phyloP scores from a whole-genome alignment of 2,329 filamentous ascomycete species.

The Chalaropsis thielavioides region DNA sequence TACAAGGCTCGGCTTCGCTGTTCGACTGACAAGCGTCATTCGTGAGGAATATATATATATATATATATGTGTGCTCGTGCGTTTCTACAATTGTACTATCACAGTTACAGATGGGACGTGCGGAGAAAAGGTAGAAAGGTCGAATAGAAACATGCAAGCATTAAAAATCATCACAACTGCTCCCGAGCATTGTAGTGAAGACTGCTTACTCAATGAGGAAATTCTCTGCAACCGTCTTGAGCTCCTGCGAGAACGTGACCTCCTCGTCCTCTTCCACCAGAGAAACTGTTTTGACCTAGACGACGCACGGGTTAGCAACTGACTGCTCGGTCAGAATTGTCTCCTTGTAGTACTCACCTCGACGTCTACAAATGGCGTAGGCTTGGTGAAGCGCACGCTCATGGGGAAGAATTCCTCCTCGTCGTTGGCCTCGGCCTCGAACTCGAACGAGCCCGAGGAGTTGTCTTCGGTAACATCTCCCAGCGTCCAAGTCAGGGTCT shows the following conservation, averaged over 20 bases:
- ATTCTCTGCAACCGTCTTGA: conserved; percentile 61
- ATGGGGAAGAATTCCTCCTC: conserved; percentile 98
- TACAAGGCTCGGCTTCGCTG: not conserved
- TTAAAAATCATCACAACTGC: conserved; percentile 4
- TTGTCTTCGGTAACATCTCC: conserved; percentile 74
- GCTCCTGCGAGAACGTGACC: conserved; percentile 68
- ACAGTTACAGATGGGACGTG: not conserved
- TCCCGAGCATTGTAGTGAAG: not conserved
- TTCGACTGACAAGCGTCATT: not conserved
- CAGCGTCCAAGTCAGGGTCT: conserved; percentile 87
- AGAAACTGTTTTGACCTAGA: conserved; percentile 49
- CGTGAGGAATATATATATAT: no score
- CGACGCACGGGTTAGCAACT: not conserved
- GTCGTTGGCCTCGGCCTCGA: conserved; percentile 74
- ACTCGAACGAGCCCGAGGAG: conserved; percentile 78
- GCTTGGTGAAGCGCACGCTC: conserved; percentile 78
- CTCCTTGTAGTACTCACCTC: conserved; percentile 46
- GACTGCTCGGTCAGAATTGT: not conserved
- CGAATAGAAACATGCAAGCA: conserved; percentile 10
- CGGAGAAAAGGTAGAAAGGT: not conserved
- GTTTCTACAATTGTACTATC: not conserved
- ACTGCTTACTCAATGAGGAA: conserved; percentile 56
- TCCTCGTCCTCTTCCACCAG: conserved; percentile 64
- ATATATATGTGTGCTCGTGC: not conserved
- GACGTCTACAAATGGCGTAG: conserved; percentile 75